Evolutionary conservation across 2,329 filamentous ascomycete species (phyloP).

Genomic region (Aspergillus caelatus): DNA sequence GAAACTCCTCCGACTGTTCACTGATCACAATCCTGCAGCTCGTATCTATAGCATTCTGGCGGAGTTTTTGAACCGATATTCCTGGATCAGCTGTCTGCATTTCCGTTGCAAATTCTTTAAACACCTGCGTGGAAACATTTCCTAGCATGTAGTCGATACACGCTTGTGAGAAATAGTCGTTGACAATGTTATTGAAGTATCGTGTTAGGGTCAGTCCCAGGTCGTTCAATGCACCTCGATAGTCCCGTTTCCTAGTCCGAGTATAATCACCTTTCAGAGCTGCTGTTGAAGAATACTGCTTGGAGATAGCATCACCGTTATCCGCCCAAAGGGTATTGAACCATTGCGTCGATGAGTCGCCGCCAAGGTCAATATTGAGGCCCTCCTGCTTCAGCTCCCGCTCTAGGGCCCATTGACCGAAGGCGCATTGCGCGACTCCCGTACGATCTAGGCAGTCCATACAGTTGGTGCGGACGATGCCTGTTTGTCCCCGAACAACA

Average conservation of each 20-base stretch:
- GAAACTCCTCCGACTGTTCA: slow-evolving; percentile 79
- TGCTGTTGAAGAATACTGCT: slow-evolving; percentile 93
- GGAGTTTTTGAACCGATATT: slow-evolving; percentile 79
- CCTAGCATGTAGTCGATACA: slow-evolving; percentile 93
- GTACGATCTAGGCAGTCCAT: slow-evolving; percentile 98
- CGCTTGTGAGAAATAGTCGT: slow-evolving; percentile 95
- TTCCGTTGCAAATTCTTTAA: slow-evolving; percentile 90
- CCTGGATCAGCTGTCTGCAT: slow-evolving; percentile 94
- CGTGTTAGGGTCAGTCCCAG: slow-evolving; percentile 80
- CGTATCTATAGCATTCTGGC: slow-evolving; percentile 86
- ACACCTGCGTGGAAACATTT: slow-evolving; percentile 80
- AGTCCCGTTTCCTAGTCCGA: slow-evolving; percentile 84
- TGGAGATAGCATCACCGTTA: slow-evolving; percentile 93
- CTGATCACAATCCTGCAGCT: slow-evolving; percentile 84
- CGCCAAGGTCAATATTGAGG: slow-evolving; percentile 72
- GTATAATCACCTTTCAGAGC: slow-evolving; percentile 98
- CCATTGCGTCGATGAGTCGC: slow-evolving; percentile 81
- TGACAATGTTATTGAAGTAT: slow-evolving; percentile 85
- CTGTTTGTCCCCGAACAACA: slow-evolving; percentile 60
- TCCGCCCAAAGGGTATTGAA: slow-evolving; percentile 98
- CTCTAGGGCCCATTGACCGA: slow-evolving; percentile 80
- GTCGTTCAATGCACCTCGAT: slow-evolving; percentile 87
- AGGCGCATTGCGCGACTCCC: slow-evolving; percentile 92
- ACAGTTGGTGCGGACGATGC: slow-evolving; percentile 90
- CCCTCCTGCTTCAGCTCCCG: slow-evolving; percentile 75